Conservation (phyloP, 345 rosid species). For the Excoecaria agallocha region DNA sequence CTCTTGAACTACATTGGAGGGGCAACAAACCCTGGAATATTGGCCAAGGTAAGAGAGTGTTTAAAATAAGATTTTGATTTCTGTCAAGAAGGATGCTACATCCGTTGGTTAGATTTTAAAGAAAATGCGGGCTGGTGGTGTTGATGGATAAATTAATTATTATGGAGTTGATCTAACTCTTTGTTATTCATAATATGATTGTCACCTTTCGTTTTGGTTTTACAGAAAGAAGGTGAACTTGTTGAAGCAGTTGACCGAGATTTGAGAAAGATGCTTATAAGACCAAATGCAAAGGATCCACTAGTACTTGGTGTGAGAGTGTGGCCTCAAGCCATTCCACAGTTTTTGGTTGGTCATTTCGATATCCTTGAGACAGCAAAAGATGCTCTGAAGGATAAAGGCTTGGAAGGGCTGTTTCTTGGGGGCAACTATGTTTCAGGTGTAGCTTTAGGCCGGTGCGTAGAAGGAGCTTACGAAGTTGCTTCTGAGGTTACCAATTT, state of each 20-base stretch:
- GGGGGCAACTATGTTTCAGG: slow-evolving; percentile 85
- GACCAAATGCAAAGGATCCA: slow-evolving; percentile 72
- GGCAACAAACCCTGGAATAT: slow-evolving; percentile 70
- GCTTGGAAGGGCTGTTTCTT: slow-evolving; percentile 63
- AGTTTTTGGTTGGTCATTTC: slow-evolving; percentile 81
- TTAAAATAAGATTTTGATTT: neutral
- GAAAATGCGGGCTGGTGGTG: neutral
- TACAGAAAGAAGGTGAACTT: slow-evolving; percentile 60
- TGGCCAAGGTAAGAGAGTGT: slow-evolving; percentile 55
- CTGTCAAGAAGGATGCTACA: neutral
- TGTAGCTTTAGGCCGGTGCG: slow-evolving; percentile 86
- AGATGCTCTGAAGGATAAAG: slow-evolving; percentile 47
- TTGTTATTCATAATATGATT: neutral
- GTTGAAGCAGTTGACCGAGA: slow-evolving; percentile 89
- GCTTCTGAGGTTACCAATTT: slow-evolving; percentile 65
- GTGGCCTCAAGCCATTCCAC: slow-evolving; percentile 96
- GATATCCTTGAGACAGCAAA: slow-evolving; percentile 64
- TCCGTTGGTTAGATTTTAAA: neutral
- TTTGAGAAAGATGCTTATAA: slow-evolving; percentile 86
- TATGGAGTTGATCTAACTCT: neutral
- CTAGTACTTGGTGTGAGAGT: slow-evolving; percentile 63
- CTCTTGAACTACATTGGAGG: slow-evolving; percentile 88
- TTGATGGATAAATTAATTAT: neutral
- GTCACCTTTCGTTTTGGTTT: slow-evolving; percentile 1
- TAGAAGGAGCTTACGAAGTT: slow-evolving; percentile 78